A percentile compares a stretch with the other conserved stretches of the same genome.
Evolutionary conservation across 1,284 basidiomycete genomes (phyloP).

Genomic region (Puccinia hordei): DNA sequence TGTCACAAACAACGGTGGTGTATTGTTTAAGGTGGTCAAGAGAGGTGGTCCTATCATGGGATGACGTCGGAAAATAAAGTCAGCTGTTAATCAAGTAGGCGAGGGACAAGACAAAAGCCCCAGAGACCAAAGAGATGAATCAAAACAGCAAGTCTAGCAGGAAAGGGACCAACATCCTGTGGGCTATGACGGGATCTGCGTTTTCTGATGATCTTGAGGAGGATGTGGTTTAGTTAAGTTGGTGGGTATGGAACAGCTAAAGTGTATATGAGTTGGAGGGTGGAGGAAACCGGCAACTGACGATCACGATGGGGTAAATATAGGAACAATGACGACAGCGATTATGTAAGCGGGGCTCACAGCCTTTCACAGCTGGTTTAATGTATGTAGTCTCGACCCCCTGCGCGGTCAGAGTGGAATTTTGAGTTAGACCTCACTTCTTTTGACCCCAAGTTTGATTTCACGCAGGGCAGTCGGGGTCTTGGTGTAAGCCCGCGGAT

Average conservation of each 20-base stretch:
- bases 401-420: too few relatives aligned
- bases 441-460: too few relatives aligned
- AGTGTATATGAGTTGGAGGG: background rate
- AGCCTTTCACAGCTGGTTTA: too few relatives aligned
- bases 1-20: constrained; percentile 69
- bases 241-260: background rate
- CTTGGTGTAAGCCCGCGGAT: too few relatives aligned
- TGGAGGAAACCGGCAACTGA: background rate
- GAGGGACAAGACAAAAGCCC: background rate
- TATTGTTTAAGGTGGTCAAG: constrained; percentile 84
- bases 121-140: too few relatives aligned
- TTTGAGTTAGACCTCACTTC: too few relatives aligned
- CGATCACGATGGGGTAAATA: background rate
- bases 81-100: background rate
- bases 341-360: background rate
- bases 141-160: background rate
- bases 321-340: constrained; percentile 1
- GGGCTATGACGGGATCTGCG: background rate
- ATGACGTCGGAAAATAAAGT: background rate
- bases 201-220: background rate
- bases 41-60: constrained; percentile 67
- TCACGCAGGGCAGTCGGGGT: too few relatives aligned
- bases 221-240: background rate
- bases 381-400: too few relatives aligned
- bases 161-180: background rate